These are phyloP conservation scores for Backusella parvicylindrica DNA, from an alignment of 192 early-diverging fungal genomes.

Conservation along the genomic window DNA sequence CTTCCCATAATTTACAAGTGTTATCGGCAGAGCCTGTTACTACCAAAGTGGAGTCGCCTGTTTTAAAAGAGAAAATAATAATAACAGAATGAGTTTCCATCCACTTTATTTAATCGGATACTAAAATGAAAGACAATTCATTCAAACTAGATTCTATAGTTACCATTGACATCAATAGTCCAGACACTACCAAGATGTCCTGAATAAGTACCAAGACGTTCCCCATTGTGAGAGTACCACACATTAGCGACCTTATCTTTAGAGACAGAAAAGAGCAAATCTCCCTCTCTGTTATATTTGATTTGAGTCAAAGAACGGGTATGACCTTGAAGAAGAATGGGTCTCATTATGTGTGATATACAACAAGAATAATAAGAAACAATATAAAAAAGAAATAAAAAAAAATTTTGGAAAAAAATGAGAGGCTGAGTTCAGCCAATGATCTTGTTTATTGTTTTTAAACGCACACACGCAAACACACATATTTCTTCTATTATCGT, in stretches of 20 bases:
- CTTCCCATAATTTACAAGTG: constrained; percentile 88
- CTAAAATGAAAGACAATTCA: not conserved
- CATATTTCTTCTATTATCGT: not conserved
- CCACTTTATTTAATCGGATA: not conserved
- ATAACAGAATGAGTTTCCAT: not conserved
- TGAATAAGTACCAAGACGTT: constrained; percentile 88
- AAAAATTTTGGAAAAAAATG: not conserved
- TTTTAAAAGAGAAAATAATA: not conserved
- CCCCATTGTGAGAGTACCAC: constrained; percentile 98
- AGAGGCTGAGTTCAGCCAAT: constrained; percentile 7
- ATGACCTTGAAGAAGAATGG: constrained; percentile 96
- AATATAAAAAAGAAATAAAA: not conserved
- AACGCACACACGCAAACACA: not conserved
- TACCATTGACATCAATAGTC: constrained; percentile 90
- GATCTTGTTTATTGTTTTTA: not conserved
- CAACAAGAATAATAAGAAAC: not conserved
- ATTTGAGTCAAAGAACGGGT: constrained; percentile 94
- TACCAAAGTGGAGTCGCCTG: constrained; percentile 69
- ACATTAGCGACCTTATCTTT: constrained; percentile 93
- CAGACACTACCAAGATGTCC: constrained; percentile 95
- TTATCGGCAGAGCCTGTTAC: constrained; percentile 92
- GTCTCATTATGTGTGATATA: constrained; percentile 52
- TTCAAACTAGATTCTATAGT: not conserved
- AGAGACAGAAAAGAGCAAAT: constrained; percentile 91
- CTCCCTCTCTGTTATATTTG: constrained; percentile 97